Evolutionary conservation across 371 early-diverging fungal species (phyloP), one percentile per base, ranked within the genome.

Genomic region (Batkoa obscura): DNA sequence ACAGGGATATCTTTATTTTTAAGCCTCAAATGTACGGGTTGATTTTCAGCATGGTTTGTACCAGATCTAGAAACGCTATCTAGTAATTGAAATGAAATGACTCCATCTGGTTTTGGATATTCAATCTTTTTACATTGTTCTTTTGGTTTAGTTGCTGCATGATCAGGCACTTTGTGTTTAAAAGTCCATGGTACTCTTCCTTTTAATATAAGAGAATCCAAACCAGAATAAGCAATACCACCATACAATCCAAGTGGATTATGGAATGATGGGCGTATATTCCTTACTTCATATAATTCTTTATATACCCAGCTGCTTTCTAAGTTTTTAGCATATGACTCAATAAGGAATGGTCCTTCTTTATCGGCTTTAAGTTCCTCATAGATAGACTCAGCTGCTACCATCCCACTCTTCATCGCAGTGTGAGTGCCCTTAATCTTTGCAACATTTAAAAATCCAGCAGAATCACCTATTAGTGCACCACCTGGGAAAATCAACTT

Each of bases 391-490:
- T 97, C 98, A 39, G 86, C 88, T 33, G 86, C 87, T 35, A 88
- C 61, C 73, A 88, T 90, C 54, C 96, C 96, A 23, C 87, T 86
- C 66, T 90, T 90, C 94, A 97, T 96, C 56, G 98, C 94, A 32
- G 89, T 92, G 71, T 97, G 98, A 0, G 95, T 97, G 37, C 98
- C 98, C 74, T 97, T 97, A 65, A 97, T 93, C 72, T 97, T 97
- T 58, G 95, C 88, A 46, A 97, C 81, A 68, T 97, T 97, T 64
- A 97, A 59, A 70, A 94, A 92, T 2, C 98, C 96, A 49, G 98
- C 98, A 0, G 94, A 80, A 66, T 90, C 90, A 32, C 98, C 98
- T 60, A 97, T 84, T 59, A 97, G 71, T 17, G 95, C 94, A 35
- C 92, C 96, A 60, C 98, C 98, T 23, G 95, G 93, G 78, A 96